Evolutionary conservation across 345 rosid species (phyloP).

Genomic region (Schrenkiella parvula): DNA sequence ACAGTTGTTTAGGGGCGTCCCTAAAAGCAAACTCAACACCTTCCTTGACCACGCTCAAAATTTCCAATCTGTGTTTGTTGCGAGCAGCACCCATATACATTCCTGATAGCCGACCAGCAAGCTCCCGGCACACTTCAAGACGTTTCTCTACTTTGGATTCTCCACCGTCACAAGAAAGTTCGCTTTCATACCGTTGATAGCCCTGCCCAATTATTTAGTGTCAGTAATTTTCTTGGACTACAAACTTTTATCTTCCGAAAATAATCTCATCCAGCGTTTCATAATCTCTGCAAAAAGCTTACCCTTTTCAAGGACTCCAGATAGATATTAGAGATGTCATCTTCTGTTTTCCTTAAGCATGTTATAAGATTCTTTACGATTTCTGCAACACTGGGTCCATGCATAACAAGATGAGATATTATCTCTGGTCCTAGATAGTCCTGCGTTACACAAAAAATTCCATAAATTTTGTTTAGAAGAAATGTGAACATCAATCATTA

Average conservation of each 20-base stretch:
- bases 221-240: slow-evolving; percentile 12
- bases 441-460: slow-evolving; percentile 39
- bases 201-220: slow-evolving; percentile 43
- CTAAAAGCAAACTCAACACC: slow-evolving; percentile 76
- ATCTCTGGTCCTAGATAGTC: slow-evolving; percentile 82
- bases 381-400: slow-evolving; percentile 74
- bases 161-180: slow-evolving; percentile 48
- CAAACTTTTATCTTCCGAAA: slow-evolving; percentile 5
- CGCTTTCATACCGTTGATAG: slow-evolving; percentile 49
- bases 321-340: slow-evolving; percentile 52
- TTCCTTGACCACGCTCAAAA: slow-evolving; percentile 66
- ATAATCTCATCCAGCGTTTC: background rate
- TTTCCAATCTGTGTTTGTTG: slow-evolving; percentile 65
- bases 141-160: slow-evolving; percentile 46
- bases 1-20: slow-evolving; percentile 72
- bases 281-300: slow-evolving; percentile 19
- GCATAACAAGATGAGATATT: slow-evolving; percentile 90
- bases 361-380: slow-evolving; percentile 76
- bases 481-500: background rate
- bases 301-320: slow-evolving; percentile 84
- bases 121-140: slow-evolving; percentile 69
- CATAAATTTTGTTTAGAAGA: background rate
- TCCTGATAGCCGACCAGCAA: slow-evolving; percentile 82
- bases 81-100: slow-evolving; percentile 81
- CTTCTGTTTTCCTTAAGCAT: slow-evolving; percentile 69